phyloP scores from a whole-genome alignment of 768 basidiomycete species.

The Terana coerulea region DNA sequence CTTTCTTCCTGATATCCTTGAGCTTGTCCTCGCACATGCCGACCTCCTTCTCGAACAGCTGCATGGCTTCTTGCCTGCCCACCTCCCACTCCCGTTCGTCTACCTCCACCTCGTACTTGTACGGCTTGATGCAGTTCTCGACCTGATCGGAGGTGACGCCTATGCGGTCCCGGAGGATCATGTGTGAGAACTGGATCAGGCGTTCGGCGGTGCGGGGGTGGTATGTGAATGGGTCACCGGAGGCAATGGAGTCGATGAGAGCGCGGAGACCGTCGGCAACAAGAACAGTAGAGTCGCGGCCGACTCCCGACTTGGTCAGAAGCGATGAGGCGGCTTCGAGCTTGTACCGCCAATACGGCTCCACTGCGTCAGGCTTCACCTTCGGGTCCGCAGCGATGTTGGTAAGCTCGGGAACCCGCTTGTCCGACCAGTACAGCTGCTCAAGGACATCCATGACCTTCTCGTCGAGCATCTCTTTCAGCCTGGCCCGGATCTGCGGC shows the following conservation, averaged over 20 bases:
- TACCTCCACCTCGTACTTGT: constrained; percentile 97
- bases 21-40: constrained; percentile 82
- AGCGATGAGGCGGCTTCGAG: constrained; percentile 91
- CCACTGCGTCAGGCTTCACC: constrained; percentile 70
- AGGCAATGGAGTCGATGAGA: constrained; percentile 85
- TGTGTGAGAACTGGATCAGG: constrained; percentile 88
- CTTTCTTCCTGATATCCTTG: constrained; percentile 79
- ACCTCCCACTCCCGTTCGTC: constrained; percentile 90
- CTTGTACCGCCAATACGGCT: constrained; percentile 94
- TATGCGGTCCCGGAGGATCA: constrained; percentile 88
- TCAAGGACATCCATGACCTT: constrained; percentile 97
- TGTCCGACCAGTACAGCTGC: constrained; percentile 95
- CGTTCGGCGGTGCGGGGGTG: constrained; percentile 89
- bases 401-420: constrained; percentile 73
- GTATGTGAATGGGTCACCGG: constrained; percentile 86
- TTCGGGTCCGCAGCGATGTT: constrained; percentile 65
- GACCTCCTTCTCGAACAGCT: constrained; percentile 82
- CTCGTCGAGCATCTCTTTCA: constrained; percentile 92
- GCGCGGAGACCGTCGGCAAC: constrained; percentile 91
- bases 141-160: constrained; percentile 97
- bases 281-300: constrained; percentile 88
- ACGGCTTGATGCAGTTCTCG: constrained; percentile 99
- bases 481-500: constrained; percentile 80
- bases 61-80: constrained; percentile 71
- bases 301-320: constrained; percentile 94